These are phyloP conservation scores for Panicum virgatum DNA, from an alignment of 202 grass and related monocot genomes.

Conservation along the genomic window DNA sequence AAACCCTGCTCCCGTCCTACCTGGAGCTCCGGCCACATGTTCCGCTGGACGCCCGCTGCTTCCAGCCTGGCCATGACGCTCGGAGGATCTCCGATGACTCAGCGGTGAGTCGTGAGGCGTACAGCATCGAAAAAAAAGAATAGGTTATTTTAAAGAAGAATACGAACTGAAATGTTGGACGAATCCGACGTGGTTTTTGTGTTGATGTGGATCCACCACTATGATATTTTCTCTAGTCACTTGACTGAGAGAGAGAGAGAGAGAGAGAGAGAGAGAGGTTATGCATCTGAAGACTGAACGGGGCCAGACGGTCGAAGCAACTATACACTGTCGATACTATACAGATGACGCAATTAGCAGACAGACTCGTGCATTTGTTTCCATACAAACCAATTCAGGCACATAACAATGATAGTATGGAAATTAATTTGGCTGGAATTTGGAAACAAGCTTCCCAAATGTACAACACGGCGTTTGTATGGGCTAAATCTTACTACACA, in stretches of 20 bases:
- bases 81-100: background rate
- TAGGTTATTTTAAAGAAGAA: too few relatives aligned
- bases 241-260: background rate
- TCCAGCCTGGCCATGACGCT: slow-evolving; percentile 1
- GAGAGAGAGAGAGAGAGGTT: background rate
- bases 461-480: background rate
- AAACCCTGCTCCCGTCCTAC: background rate
- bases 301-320: too few relatives aligned
- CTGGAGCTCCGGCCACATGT: slow-evolving; percentile 1
- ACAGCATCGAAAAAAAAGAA: background rate
- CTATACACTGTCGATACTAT: too few relatives aligned
- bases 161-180: background rate
- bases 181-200: background rate
- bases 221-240: background rate
- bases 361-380: too few relatives aligned
- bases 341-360: background rate
- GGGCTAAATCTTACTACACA: too few relatives aligned
- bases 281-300: background rate
- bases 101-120: background rate
- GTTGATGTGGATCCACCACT: background rate
- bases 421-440: background rate
- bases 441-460: background rate
- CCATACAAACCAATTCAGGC: background rate
- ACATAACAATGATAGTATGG: too few relatives aligned
- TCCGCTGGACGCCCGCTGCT: background rate